phyloP scores from a whole-genome alignment of 257 asterid species.

The Scutellaria baicalensis region DNA sequence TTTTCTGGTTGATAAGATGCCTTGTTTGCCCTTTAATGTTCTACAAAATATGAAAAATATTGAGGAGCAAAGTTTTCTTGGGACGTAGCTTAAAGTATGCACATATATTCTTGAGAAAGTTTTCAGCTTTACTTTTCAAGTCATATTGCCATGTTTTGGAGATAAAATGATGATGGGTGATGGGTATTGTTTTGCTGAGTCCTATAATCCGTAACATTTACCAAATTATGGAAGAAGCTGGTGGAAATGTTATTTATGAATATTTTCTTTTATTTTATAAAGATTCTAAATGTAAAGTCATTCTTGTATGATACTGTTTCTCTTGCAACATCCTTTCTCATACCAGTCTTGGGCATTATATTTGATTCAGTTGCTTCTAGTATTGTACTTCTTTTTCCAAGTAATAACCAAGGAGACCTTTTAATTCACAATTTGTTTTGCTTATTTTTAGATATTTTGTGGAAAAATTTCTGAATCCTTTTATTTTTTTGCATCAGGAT shows the following conservation, averaged over 20 bases:
- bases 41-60: not conserved
- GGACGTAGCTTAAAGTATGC: not conserved
- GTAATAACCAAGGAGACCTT: not conserved
- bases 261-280: not conserved
- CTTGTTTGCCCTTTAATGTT: not conserved
- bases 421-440: not conserved
- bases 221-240: not conserved
- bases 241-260: not conserved
- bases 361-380: not conserved
- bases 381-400: not conserved
- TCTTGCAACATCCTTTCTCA: not conserved
- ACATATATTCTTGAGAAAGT: not conserved
- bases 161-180: not conserved
- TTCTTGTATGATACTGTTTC: not conserved
- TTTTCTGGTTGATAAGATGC: not conserved
- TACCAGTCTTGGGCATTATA: not conserved
- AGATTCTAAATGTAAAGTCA: not conserved
- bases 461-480: constrained; percentile 14
- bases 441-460: not conserved
- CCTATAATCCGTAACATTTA: not conserved
- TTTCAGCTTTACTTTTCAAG: not conserved
- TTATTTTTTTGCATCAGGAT: constrained; percentile 43
- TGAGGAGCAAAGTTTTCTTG: not conserved
- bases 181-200: not conserved
- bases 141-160: not conserved